Percentiles rank a stretch among this genome's conserved stretches.
These are phyloP conservation scores for Rhizopogon vinicolor DNA, from an alignment of 768 basidiomycete genomes.

Conservation along the genomic window DNA sequence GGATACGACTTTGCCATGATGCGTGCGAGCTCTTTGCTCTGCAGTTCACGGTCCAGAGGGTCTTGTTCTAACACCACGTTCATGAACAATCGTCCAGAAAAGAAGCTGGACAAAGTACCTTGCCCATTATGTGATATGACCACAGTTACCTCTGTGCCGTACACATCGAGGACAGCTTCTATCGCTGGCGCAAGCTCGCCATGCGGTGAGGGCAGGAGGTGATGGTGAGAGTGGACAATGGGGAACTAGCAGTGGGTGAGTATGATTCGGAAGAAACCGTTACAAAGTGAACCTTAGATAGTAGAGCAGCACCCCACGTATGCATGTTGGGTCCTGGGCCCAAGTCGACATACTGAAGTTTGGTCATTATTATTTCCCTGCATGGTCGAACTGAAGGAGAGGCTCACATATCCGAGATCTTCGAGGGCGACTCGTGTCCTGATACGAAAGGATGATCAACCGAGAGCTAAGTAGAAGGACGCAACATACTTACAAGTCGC, in stretches of 20 bases:
- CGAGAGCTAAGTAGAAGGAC: background rate
- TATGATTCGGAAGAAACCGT: background rate
- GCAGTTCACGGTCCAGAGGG: slow-evolving; percentile 81
- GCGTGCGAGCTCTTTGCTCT: slow-evolving; percentile 73
- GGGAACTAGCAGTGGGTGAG: slow-evolving; percentile 58
- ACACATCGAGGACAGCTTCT: slow-evolving; percentile 77
- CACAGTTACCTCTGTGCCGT: slow-evolving; percentile 73
- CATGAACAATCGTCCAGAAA: background rate
- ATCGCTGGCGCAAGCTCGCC: slow-evolving; percentile 90
- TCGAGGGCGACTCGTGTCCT: slow-evolving; percentile 76
- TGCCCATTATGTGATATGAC: slow-evolving; percentile 93
- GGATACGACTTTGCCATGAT: slow-evolving; percentile 72
- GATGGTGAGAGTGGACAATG: slow-evolving; percentile 81
- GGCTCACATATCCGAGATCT: slow-evolving; percentile 77
- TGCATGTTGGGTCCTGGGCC: slow-evolving; percentile 87
- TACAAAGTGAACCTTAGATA: slow-evolving; percentile 58
- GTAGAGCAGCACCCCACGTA: slow-evolving; percentile 82
- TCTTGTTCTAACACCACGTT: slow-evolving; percentile 63
- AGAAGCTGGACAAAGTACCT: slow-evolving; percentile 39
- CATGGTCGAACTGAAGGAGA: background rate
- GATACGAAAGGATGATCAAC: slow-evolving; percentile 3
- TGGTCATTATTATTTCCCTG: background rate
- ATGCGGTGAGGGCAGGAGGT: slow-evolving; percentile 80
- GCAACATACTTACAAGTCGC: slow-evolving; percentile 59
- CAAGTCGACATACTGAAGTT: slow-evolving; percentile 71